Evolutionary conservation across 208 protist genomes (phyloP).

Genomic region (Trypanosoma melophagium): DNA sequence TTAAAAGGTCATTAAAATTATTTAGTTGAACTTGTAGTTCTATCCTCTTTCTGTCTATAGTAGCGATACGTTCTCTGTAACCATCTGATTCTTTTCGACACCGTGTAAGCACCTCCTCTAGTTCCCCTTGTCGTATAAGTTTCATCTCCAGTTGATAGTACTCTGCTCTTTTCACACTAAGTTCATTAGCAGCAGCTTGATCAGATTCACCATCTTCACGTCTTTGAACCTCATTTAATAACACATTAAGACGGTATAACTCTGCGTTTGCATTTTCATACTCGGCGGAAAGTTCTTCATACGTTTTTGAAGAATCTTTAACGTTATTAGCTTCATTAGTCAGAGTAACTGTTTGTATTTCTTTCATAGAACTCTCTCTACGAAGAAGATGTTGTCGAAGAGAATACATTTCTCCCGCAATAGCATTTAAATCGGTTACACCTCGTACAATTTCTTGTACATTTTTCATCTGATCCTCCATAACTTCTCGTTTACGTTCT

Average conservation of each 20-base stretch:
- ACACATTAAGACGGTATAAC: constrained; percentile 52
- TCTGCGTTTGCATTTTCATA: constrained; percentile 51
- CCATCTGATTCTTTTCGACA: constrained; percentile 31
- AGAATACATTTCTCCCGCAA: constrained; percentile 17
- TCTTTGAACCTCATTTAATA: constrained; percentile 59
- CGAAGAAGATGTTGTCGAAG: constrained; percentile 24
- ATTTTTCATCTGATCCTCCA: constrained; percentile 17
- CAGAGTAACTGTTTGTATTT: constrained; percentile 17
- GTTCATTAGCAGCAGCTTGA: constrained; percentile 24
- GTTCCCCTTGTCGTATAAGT: constrained; percentile 39
- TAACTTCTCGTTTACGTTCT: constrained; percentile 14
- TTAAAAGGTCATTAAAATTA: constrained; percentile 2
- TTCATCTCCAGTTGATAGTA: constrained; percentile 44
- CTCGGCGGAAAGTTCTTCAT: constrained; percentile 50
- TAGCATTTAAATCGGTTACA: constrained; percentile 23
- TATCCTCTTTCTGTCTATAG: constrained; percentile 26
- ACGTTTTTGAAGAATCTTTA: constrained; percentile 21
- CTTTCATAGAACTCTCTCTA: constrained; percentile 18
- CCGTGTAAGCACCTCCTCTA: constrained; percentile 30
- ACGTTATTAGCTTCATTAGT: constrained; percentile 8
- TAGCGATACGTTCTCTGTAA: constrained; percentile 36
- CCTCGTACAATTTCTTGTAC: constrained; percentile 26
- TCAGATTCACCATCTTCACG: constrained; percentile 45
- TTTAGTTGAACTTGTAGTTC: constrained; percentile 10
- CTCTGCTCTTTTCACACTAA: constrained; percentile 36